These are phyloP conservation scores for Pseudogymnoascus sp. DNA, from an alignment of 2,329 filamentous ascomycete species.

Conservation along the genomic window DNA sequence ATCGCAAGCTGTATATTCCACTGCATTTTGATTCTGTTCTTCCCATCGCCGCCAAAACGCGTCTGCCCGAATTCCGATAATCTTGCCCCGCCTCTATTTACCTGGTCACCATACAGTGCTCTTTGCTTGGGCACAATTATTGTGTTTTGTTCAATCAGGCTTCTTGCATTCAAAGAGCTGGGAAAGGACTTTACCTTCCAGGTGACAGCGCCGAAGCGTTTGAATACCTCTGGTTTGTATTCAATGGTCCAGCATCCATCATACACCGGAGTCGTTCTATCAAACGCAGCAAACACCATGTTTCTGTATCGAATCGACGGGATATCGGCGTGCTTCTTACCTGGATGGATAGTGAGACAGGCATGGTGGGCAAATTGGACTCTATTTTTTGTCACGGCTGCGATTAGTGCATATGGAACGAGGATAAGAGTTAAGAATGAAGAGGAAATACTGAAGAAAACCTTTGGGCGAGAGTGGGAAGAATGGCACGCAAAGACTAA, in stretches of 20 bases:
- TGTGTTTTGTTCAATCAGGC: slow-evolving; percentile 23
- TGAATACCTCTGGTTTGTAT: slow-evolving; percentile 14
- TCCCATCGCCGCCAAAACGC: background rate
- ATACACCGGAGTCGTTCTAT: slow-evolving; percentile 29
- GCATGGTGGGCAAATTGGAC: slow-evolving; percentile 16
- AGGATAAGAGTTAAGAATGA: slow-evolving; percentile 38
- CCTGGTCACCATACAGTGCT: slow-evolving; percentile 20
- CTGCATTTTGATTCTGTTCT: background rate
- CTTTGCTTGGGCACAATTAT: slow-evolving; percentile 20
- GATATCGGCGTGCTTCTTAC: slow-evolving; percentile 32
- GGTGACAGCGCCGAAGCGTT: slow-evolving; percentile 36
- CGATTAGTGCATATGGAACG: slow-evolving; percentile 18
- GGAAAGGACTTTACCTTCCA: slow-evolving; percentile 47
- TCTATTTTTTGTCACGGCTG: slow-evolving; percentile 4
- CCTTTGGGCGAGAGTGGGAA: slow-evolving; percentile 42
- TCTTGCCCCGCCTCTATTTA: slow-evolving; percentile 18
- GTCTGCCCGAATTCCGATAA: background rate
- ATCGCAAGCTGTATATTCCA: background rate
- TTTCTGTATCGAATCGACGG: slow-evolving; percentile 35
- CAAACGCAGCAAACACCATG: slow-evolving; percentile 27
- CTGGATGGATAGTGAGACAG: slow-evolving; percentile 13
- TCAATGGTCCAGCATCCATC: slow-evolving; percentile 13
- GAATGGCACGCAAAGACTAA: slow-evolving; percentile 39
- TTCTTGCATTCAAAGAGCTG: slow-evolving; percentile 36
- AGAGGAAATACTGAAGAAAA: slow-evolving; percentile 39